Base-by-base conservation (phyloP, 176 grass and related monocot genomes). In the Thalia dealbata region DNA sequence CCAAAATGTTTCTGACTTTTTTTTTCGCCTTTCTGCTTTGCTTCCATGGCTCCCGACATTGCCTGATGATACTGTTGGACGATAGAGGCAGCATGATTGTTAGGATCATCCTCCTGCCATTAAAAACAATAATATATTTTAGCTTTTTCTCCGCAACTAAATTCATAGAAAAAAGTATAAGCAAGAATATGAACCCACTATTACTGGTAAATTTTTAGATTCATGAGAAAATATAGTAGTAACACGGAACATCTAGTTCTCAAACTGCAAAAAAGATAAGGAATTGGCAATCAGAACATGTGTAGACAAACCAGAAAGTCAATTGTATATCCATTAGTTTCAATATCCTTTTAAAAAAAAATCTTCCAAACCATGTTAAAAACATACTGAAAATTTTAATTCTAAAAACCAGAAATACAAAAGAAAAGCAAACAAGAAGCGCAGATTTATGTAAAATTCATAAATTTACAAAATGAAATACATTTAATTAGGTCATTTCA, bases 31-130 rank as follows among this genome's bases (percentile, higher is more conserved):
- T 73, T 85, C 89, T 82, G 74, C 73, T 92, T 96, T 77, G 82
- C 84, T 85, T 89, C 89, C 50, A 79, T 51, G 69, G 75, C 85
- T 79, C 86, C 85, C 69, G 86, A 81, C 78, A 75, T 85, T 76
- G 87, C 78, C 25, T 82, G 42, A 62, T n/a, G 85, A 67, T 81
- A 88, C 80, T 92, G 86, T 84, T 96, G 84, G 41, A 71, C 50
- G 69, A 81, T 54, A n/a, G 73, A 81, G 61, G 71, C 69, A 25
- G 78, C 74, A 74, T 60, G 74, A 86, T 64, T 81, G 67, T 78
- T 70, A 50, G 72, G 76, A 79, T 91, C 86, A 15, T 89, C 81
- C 26, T 89, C 84, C 88, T 96, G 79, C 43, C 35, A 84, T 80
- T n/a, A 75, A 64, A 7, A 43, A 22, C 5, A 75, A 29, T 14